phyloP scores from a whole-genome alignment of 495 filamentous ascomycete genomes.

The Lepraria neglecta region DNA sequence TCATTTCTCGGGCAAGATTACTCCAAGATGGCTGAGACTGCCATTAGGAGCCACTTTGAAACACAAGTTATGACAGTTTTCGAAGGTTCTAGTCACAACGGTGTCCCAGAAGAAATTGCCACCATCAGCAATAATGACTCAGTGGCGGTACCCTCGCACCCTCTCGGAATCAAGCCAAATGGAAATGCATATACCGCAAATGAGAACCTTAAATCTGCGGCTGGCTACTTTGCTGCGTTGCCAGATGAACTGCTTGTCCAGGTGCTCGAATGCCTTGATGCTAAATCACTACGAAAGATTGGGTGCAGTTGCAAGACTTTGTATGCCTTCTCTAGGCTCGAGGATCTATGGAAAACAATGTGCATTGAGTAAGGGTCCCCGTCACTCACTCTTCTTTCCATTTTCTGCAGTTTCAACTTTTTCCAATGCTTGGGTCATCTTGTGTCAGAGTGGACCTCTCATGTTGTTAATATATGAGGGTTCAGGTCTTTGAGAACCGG shows the following conservation, averaged over 20 bases:
- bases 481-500: not conserved
- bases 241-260: constrained; percentile 78
- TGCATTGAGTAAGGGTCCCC: constrained; percentile 70
- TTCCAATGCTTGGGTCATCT: not conserved
- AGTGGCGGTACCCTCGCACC: constrained; percentile 62
- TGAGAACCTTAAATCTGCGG: constrained; percentile 56
- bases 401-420: not conserved
- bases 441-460: not conserved
- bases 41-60: not conserved
- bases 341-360: constrained; percentile 86
- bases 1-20: not conserved
- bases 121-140: not conserved
- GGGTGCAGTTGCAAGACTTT: constrained; percentile 84
- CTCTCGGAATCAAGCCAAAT: constrained; percentile 75
- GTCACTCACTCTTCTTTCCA: constrained; percentile 14
- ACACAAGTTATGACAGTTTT: not conserved
- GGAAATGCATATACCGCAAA: constrained; percentile 73
- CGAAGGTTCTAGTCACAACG: not conserved
- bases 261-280: constrained; percentile 69
- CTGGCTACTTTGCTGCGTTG: constrained; percentile 57
- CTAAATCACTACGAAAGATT: constrained; percentile 52
- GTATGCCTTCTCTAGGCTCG: constrained; percentile 76
- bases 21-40: not conserved
- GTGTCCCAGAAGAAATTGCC: too few species aligned
- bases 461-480: not conserved